These are phyloP conservation scores for Chaetomiaceae sp. DNA, from an alignment of 2,329 filamentous ascomycete genomes.

Conservation along the genomic window DNA sequence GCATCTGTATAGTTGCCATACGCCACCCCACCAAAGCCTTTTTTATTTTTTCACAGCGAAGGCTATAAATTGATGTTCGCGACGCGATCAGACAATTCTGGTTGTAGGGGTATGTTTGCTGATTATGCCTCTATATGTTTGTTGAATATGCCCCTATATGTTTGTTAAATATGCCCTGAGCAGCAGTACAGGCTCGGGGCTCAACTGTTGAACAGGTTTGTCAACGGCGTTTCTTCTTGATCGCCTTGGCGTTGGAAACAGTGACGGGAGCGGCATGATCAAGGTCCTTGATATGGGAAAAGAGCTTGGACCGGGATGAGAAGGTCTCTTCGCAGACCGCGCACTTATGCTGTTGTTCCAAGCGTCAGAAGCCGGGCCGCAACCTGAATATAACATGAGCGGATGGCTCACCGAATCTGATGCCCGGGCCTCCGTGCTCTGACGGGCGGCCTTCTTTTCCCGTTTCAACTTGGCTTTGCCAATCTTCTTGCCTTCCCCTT, in stretches of 20 bases:
- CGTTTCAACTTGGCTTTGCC: conserved; percentile 51
- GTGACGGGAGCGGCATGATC: conserved; percentile 56
- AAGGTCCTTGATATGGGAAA: conserved; percentile 64
- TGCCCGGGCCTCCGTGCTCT: conserved; percentile 34
- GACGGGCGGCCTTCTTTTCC: conserved; percentile 44
- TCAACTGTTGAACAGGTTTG: no score
- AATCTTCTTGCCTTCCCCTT: conserved; percentile 36
- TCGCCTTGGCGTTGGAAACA: conserved; percentile 28
- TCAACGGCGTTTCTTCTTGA: conserved; percentile 34
- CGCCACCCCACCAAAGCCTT: no score
- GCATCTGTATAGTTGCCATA: no score
- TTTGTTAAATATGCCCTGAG: no score
- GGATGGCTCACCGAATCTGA: conserved; percentile 34
- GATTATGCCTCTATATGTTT: neutral
- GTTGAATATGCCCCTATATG: neutral
- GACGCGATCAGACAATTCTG: neutral
- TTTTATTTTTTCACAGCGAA: no score
- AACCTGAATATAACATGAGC: neutral
- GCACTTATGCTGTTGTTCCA: conserved; percentile 38
- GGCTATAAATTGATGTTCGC: neutral
- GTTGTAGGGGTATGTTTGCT: neutral
- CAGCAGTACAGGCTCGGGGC: neutral
- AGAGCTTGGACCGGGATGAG: conserved; percentile 65
- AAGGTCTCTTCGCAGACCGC: conserved; percentile 44
- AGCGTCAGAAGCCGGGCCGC: neutral